These are phyloP conservation scores for Pistacia atlantica DNA, from an alignment of 345 rosid species.

Conservation along the genomic window DNA sequence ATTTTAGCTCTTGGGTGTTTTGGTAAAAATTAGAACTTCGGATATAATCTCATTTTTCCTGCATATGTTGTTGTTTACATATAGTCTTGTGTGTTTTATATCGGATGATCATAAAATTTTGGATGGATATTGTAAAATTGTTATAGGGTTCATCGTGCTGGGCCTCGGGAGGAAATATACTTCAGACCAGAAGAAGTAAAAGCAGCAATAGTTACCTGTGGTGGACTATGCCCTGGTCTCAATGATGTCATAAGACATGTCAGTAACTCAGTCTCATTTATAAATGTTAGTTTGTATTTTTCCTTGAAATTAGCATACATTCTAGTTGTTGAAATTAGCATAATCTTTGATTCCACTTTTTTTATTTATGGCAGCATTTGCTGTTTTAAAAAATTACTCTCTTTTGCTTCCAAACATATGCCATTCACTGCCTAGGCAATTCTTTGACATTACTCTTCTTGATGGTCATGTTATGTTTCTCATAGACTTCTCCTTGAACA, in stretches of 20 bases:
- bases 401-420: not conserved
- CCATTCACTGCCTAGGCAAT: not conserved
- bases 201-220: conserved; percentile 93
- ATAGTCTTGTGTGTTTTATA: not conserved
- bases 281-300: conserved; percentile 3
- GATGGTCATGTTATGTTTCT: too few species aligned
- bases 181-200: conserved; percentile 88
- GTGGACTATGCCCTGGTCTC: conserved; percentile 96
- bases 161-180: conserved; percentile 88
- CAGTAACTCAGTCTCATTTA: conserved; percentile 34
- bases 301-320: not conserved
- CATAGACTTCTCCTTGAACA: too few species aligned
- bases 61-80: not conserved
- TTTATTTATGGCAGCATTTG: conserved; percentile 6
- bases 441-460: too few species aligned
- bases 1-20: not conserved
- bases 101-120: not conserved
- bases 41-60: conserved; percentile 9
- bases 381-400: not conserved
- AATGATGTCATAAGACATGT: conserved; percentile 95
- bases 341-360: not conserved
- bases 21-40: not conserved
- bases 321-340: not conserved
- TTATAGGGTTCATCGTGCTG: conserved; percentile 90
- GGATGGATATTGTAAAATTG: conserved; percentile 15